Base-by-base conservation (phyloP, 805 yeast species). In the Diddensiella transvaalensis region DNA sequence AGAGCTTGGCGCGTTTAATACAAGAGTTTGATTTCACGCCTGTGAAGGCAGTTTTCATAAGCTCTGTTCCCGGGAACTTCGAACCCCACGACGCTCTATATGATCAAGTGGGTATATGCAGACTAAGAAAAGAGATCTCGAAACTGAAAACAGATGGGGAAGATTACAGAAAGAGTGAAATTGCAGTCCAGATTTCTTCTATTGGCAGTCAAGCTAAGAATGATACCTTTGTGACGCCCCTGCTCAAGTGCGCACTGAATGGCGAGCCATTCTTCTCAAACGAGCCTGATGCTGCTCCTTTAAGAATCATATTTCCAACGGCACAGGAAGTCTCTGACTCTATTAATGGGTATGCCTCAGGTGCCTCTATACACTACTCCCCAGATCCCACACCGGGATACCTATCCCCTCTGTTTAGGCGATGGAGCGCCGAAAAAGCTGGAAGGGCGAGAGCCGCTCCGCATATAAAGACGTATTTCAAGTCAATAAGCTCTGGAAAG, bases 391-490 rank as follows among this genome's bases (percentile, higher is more conserved):
- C 56, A 1, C 64, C 62, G 13, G 53, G 61, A 3, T 69, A 72
- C 13, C 53, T 83, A 15, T 58, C 59, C 36, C 72, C 74, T 0
- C 69, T 69, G 44, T 61, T 82, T n/a, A 57, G 72, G 53, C 63
- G 61, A 44, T 80, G 86, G 84, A 60, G 62, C 3, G 55, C 65
- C 2, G 33, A 42, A 40, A 39, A 53, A 30, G 53, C 65, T 42
- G 55, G 60, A 26, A 46, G 76, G 29, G 65, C 65, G 49, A 19
- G 58, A 4, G 56, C 75, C 8, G 75, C 83, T 2, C 79, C 83
- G 1, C 96, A 87, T 64, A 80, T 83, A 11, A 87, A 87, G 63
- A 77, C 85, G 26, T 80, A 84, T 56, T 59, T 78, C 49, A 47
- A 52, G 15, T 42, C 53, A 18, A 40, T 23, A 30, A 15, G 18